Evolutionary conservation across 805 yeast genomes (phyloP), one percentile per base, ranked within the genome.

Genomic region (Barnettozyma pratensis): DNA sequence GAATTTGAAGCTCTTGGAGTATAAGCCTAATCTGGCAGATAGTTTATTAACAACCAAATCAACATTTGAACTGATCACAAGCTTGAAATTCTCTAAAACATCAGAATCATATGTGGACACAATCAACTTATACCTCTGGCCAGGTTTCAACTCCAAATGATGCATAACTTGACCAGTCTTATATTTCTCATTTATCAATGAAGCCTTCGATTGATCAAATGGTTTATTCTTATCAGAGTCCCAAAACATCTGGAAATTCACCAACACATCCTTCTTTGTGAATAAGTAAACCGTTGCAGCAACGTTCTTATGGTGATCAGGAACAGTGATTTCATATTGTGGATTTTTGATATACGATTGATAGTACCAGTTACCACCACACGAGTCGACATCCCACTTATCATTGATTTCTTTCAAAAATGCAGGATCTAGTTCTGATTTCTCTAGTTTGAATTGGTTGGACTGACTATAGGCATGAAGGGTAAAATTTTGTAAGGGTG

Each of bases 301-400:
- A 0, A 67, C 53, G 2, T 63, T 52, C 8, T 46, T 48, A 3
- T 53, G 49, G 2, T 46, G 35, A 0, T 64, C 59, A 10, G 60
- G 59, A 1, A 74, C 36, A 7, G 53, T 58, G 44, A 75, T 37
- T 31, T 60, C 65, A 50, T 68, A 80, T 53, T 81, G 87, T 0
- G 88, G 88, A 52, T 83, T 83, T 8, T 67, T 57, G 25, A 75
- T 57, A 54, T 71, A 83, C 0, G 74, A 62, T 6, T 74, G 66
- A 27, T 66, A 49, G 0, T 74, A 50, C 79, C 81, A 77, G 54
- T 71, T 76, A 0, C 89, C 88, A 3, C 87, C 87, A 41, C 73
- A 62, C 12, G 61, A 62, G 3, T 59, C 61, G 1, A 63, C 54
- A 9, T 62, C 62, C 87, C 87, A 83, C 28, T 58, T 57, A 19